A percentile compares a stretch with the other conserved stretches of the same genome.
These are phyloP conservation scores for Debaryomycetaceae sp. DNA, from an alignment of 1,139 yeast species.

Conservation along the genomic window DNA sequence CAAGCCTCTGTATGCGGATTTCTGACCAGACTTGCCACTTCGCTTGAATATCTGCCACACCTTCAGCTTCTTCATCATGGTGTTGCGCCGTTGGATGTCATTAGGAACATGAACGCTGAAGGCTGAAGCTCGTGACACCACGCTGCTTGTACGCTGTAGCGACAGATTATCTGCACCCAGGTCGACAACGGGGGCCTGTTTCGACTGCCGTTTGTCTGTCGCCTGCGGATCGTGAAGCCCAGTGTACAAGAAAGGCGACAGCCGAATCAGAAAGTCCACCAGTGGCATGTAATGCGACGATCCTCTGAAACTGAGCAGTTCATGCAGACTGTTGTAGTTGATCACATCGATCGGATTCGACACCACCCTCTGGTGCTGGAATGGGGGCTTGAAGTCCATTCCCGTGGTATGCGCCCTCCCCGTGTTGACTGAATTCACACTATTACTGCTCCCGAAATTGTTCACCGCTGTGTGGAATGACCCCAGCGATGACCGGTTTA, in stretches of 20 bases:
- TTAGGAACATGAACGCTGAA: slow-evolving; percentile 5
- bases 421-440: not conserved
- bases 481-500: slow-evolving; percentile 4
- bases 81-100: slow-evolving; percentile 27
- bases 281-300: not conserved
- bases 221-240: not conserved
- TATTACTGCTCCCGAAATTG: not conserved
- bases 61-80: slow-evolving; percentile 19
- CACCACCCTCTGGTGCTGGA: slow-evolving; percentile 4
- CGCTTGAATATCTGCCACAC: not conserved
- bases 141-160: not conserved
- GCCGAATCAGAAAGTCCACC: not conserved
- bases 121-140: not conserved
- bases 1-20: slow-evolving; percentile 8
- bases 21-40: not conserved
- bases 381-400: not conserved
- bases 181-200: not conserved
- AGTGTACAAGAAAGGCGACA: not conserved
- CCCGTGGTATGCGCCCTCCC: not conserved
- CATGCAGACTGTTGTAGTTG: slow-evolving; percentile 7
- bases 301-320: not conserved
- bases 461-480: slow-evolving; percentile 4
- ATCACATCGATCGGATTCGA: slow-evolving; percentile 22
- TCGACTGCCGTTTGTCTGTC: not conserved
- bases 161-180: not conserved